Evolutionary conservation across 495 filamentous ascomycete species (phyloP), one percentile per base, ranked within the genome.

Genomic region (Thermothielavioides terrestris): DNA sequence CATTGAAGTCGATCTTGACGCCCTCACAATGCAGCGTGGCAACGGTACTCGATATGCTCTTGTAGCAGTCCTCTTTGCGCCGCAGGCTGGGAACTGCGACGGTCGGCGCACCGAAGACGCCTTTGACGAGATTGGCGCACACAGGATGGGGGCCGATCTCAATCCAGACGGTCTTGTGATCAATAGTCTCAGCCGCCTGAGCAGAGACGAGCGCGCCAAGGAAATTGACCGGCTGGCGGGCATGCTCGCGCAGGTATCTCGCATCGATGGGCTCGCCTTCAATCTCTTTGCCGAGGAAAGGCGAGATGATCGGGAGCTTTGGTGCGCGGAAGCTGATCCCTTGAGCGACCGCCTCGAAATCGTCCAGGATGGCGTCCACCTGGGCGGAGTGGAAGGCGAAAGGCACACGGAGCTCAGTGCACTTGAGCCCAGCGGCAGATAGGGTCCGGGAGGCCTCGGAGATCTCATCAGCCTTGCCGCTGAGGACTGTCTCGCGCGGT

Each of bases 301-400:
- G 79, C 15, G 84, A 90, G 35, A 89, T 80, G 27, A 88, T 70
- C 4, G 86, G 79, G n/a, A 88, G 68, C n/a, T 65, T 66, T 6
- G 83, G 81, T 11, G 70, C 53, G 18, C 77, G 64, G 66, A 86
- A 89, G 17, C 54, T 70, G 17, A 90, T 73, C 3, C 73, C 68
- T 30, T 63, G 65, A 2, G 82, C 82, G 31, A 81, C 58, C 3
- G 67, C 63, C 50, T 84, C 79, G 36, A 89, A 85, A 0, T 76
- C 72, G 6, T 82, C 76, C 6, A 89, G 65, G 18, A 92, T 85
- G 20, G 82, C 74, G n/a, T 90, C 83, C 21, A 91, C 79, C 56
- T 91, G 88, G 0, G 78, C 72, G 4, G 87, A 85, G 63, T 94
- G 88, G 74, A 89, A 92, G 12, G 87, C 88, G 48, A 81, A 90